Evolutionary conservation across 2,329 filamentous ascomycete species (phyloP).

Genomic region (Penicillium expansum): DNA sequence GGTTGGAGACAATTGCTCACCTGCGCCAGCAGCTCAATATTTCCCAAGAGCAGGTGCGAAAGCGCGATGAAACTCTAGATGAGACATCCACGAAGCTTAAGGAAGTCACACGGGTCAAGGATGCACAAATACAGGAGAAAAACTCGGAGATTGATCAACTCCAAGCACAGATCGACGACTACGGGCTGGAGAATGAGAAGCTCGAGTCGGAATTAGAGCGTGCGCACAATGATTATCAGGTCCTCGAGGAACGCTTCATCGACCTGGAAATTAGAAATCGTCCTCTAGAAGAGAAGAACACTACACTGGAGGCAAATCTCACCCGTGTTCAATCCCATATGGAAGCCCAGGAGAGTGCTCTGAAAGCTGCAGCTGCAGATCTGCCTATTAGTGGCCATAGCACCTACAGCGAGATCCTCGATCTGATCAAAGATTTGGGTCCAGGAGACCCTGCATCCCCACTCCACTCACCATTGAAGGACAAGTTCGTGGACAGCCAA

Average conservation of each 20-base stretch:
- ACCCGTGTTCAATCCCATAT: constrained; percentile 36
- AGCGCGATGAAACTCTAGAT: constrained; percentile 35
- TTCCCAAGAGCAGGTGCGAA: constrained; percentile 35
- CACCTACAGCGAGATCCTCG: constrained; percentile 41
- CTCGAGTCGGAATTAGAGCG: constrained; percentile 36
- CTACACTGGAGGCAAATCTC: constrained; percentile 37
- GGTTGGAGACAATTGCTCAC: constrained; percentile 31
- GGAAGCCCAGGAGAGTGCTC: constrained; percentile 36
- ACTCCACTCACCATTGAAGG: constrained; percentile 14
- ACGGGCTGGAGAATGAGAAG: constrained; percentile 35
- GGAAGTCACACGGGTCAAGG: constrained; percentile 33
- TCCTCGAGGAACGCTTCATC: constrained; percentile 35
- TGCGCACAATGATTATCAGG: constrained; percentile 33
- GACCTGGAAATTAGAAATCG: constrained; percentile 35
- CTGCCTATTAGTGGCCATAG: constrained; percentile 34
- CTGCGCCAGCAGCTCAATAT: constrained; percentile 34
- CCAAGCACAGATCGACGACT: constrained; percentile 35
- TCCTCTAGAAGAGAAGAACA: constrained; percentile 40
- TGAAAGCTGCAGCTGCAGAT: constrained; percentile 39
- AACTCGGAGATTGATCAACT: constrained; percentile 39
- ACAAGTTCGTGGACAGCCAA: constrained; percentile 17
- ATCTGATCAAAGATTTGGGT: constrained; percentile 36
- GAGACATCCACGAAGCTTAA: constrained; percentile 33
- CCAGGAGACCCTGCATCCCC: constrained; percentile 20
- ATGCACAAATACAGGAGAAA: constrained; percentile 37